These are phyloP conservation scores for Tilletia caries DNA, from an alignment of 1,284 basidiomycete genomes.

Conservation along the genomic window DNA sequence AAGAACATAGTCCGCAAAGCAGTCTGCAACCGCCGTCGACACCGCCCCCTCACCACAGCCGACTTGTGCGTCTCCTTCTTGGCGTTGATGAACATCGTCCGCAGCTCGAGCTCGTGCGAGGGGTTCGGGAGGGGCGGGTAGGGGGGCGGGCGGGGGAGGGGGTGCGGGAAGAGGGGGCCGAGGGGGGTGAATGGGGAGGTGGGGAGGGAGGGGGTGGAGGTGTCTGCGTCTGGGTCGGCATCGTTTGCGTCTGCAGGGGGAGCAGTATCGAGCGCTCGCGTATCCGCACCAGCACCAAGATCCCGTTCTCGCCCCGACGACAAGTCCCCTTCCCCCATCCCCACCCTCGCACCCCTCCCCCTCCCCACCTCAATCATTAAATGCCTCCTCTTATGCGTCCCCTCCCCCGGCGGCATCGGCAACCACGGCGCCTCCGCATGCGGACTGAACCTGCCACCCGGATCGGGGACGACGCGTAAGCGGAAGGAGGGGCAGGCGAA, in stretches of 20 bases:
- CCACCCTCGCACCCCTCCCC: too few relatives aligned
- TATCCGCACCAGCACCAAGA: too few relatives aligned
- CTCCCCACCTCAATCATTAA: background rate
- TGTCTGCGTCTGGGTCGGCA: too few relatives aligned
- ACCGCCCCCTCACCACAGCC: conserved; percentile 36
- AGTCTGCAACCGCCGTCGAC: conserved; percentile 26
- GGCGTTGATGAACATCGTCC: conserved; percentile 1
- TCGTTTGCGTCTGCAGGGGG: too few relatives aligned
- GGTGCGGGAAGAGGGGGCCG: background rate
- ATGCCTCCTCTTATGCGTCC: conserved; percentile 6
- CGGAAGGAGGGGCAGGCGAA: background rate
- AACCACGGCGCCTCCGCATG: background rate
- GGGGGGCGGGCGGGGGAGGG: background rate
- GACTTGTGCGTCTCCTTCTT: conserved; percentile 42
- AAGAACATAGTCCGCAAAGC: conserved; percentile 27
- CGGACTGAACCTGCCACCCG: background rate
- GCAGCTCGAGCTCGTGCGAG: background rate
- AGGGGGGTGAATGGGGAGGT: background rate
- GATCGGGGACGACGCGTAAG: background rate
- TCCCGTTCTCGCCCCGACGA: too few relatives aligned
- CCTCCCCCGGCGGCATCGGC: background rate
- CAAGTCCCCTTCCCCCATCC: too few relatives aligned
- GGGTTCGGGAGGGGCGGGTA: background rate
- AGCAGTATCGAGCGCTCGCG: too few relatives aligned
- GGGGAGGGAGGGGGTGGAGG: too few relatives aligned